These are phyloP conservation scores for Hyaloscypha finlandica DNA, from an alignment of 495 filamentous ascomycete genomes.

Conservation along the genomic window DNA sequence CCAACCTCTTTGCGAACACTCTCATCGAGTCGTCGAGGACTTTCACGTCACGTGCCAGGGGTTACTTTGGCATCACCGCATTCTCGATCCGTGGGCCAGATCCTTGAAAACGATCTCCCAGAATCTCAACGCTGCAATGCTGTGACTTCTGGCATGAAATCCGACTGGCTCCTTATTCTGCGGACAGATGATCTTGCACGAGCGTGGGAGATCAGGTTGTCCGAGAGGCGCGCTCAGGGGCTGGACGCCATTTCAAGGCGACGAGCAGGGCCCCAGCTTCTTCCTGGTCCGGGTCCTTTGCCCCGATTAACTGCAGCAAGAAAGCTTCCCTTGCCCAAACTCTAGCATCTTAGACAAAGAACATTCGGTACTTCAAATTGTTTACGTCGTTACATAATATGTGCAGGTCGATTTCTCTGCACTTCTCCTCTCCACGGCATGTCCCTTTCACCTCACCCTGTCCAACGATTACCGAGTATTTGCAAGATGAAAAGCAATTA, in stretches of 20 bases:
- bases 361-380: not conserved
- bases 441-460: not conserved
- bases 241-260: not conserved
- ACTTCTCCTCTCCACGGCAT: not conserved
- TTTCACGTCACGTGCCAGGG: not conserved
- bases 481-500: slow-evolving; percentile 10
- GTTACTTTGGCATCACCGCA: not conserved
- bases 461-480: slow-evolving; percentile 21
- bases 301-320: not conserved
- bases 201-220: slow-evolving; percentile 1
- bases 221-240: not conserved
- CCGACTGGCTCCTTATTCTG: slow-evolving; percentile 8
- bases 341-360: slow-evolving; percentile 3
- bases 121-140: slow-evolving; percentile 1
- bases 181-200: not conserved
- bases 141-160: not conserved
- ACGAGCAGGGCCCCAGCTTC: not conserved
- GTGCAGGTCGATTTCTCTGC: not conserved
- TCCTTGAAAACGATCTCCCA: slow-evolving; percentile 13
- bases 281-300: not conserved
- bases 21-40: too few species aligned
- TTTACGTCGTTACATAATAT: not conserved
- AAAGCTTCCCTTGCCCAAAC: not conserved
- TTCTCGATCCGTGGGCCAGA: slow-evolving; percentile 4
- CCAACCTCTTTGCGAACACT: too few species aligned